Conservation (phyloP, 106 monocot genomes). For the Dioscorea alata region DNA sequence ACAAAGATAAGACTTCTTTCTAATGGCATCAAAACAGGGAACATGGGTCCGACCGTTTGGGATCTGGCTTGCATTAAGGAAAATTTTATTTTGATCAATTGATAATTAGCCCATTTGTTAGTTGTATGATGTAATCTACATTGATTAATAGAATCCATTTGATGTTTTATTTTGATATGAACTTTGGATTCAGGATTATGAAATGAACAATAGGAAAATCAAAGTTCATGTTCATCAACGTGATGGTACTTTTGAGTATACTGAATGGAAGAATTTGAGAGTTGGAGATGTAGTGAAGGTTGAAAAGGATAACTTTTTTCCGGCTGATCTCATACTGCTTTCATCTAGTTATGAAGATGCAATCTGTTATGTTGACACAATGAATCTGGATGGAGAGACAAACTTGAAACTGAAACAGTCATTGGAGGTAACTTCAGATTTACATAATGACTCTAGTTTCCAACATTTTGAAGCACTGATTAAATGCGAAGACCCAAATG, state of each 20-base stretch:
- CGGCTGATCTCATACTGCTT: constrained; percentile 77
- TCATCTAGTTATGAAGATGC: constrained; percentile 88
- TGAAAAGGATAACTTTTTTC: constrained; percentile 85
- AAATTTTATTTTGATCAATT: too few relatives aligned
- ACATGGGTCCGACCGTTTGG: too few relatives aligned
- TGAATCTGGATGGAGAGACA: constrained; percentile 93
- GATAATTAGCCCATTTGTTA: too few relatives aligned
- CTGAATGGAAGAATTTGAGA: constrained; percentile 66
- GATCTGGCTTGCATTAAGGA: too few relatives aligned
- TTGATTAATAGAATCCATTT: too few relatives aligned
- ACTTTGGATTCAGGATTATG: constrained; percentile 53
- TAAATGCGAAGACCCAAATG: constrained; percentile 86
- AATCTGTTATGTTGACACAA: constrained; percentile 94
- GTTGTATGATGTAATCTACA: too few relatives aligned
- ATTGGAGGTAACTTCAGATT: constrained; percentile 53
- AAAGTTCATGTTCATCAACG: constrained; percentile 53
- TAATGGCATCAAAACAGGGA: too few relatives aligned
- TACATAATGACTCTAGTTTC: constrained; percentile 57
- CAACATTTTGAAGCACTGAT: constrained; percentile 47
- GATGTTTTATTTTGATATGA: too few relatives aligned
- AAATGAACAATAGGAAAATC: constrained; percentile 75
- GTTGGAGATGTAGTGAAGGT: constrained; percentile 89
- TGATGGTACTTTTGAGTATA: constrained; percentile 47
- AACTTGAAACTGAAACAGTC: constrained; percentile 89
- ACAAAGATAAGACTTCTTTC: too few relatives aligned